Conservation (phyloP, 768 basidiomycete genomes). For the Pisolithus tinctorius region DNA sequence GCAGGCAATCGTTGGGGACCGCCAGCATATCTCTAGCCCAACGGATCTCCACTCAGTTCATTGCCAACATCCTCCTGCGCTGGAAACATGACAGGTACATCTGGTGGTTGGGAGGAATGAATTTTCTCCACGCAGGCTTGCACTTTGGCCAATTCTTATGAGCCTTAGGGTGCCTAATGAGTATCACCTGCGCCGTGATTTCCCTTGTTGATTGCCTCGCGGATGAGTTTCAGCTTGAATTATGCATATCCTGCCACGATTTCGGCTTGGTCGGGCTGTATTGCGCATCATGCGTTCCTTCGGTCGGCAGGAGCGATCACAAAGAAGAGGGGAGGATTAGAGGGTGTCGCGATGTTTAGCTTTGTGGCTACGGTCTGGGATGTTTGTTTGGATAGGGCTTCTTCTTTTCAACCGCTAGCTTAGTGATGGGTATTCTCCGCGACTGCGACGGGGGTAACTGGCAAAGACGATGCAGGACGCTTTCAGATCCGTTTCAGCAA, state of each 20-base stretch:
- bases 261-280: constrained; percentile 27
- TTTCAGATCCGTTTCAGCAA: neutral
- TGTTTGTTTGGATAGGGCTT: constrained; percentile 64
- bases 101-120: constrained; percentile 65
- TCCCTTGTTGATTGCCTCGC: constrained; percentile 57
- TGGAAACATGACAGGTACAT: constrained; percentile 72
- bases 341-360: constrained; percentile 40
- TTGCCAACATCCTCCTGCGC: constrained; percentile 51
- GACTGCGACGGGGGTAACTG: neutral
- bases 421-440: neutral
- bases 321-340: constrained; percentile 35
- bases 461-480: constrained; percentile 8
- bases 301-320: constrained; percentile 23
- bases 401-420: neutral
- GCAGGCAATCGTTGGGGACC: constrained; percentile 34
- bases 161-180: no score
- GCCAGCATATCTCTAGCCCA: no score
- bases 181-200: neutral
- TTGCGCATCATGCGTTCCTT: constrained; percentile 40
- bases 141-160: no score
- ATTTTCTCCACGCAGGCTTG: no score
- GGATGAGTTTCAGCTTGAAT: constrained; percentile 54
- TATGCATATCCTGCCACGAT: no score
- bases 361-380: constrained; percentile 59
- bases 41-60: no score